A percentile compares a stretch with the other conserved stretches of the same genome.
phyloP scores from a whole-genome alignment of 2,329 filamentous ascomycete genomes.

The Westerdykella ornata region DNA sequence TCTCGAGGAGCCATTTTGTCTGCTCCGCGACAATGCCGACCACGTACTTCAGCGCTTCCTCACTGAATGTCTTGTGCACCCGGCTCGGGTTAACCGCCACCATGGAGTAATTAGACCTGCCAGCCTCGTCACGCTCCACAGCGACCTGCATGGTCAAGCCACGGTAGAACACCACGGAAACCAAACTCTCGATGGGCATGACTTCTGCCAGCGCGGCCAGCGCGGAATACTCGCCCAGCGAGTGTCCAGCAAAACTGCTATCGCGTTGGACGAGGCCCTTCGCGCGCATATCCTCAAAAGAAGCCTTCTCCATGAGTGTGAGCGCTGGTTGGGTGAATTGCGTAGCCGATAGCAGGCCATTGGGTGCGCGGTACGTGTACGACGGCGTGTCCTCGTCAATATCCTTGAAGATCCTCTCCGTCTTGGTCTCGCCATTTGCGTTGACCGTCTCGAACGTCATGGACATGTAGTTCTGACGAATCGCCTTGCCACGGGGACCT shows the following conservation, averaged over 20 bases:
- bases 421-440: slow-evolving; percentile 86
- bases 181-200: slow-evolving; percentile 98
- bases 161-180: slow-evolving; percentile 98
- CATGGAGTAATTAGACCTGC: slow-evolving; percentile 98
- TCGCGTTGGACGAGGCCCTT: slow-evolving; percentile 94
- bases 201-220: slow-evolving; percentile 93
- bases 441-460: slow-evolving; percentile 99
- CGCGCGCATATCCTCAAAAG: slow-evolving; percentile 96
- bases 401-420: slow-evolving; percentile 99
- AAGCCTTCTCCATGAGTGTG: slow-evolving; percentile 99
- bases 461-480: slow-evolving; percentile 97
- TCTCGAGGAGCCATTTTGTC: slow-evolving; percentile 92
- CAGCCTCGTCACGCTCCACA: slow-evolving; percentile 87
- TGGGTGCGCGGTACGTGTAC: slow-evolving; percentile 95
- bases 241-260: slow-evolving; percentile 97
- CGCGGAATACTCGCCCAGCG: slow-evolving; percentile 95
- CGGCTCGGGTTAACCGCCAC: slow-evolving; percentile 97
- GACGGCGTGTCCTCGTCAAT: slow-evolving; percentile 87
- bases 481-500: slow-evolving; percentile 91
- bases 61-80: slow-evolving; percentile 98
- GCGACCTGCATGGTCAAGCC: slow-evolving; percentile 99
- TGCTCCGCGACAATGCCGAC: slow-evolving; percentile 91
- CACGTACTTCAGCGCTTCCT: slow-evolving; percentile 92
- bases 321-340: slow-evolving; percentile 97
- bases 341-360: slow-evolving; percentile 88